Base-by-base conservation (phyloP, 495 filamentous ascomycete species). In the Tuber umbilicatum region DNA sequence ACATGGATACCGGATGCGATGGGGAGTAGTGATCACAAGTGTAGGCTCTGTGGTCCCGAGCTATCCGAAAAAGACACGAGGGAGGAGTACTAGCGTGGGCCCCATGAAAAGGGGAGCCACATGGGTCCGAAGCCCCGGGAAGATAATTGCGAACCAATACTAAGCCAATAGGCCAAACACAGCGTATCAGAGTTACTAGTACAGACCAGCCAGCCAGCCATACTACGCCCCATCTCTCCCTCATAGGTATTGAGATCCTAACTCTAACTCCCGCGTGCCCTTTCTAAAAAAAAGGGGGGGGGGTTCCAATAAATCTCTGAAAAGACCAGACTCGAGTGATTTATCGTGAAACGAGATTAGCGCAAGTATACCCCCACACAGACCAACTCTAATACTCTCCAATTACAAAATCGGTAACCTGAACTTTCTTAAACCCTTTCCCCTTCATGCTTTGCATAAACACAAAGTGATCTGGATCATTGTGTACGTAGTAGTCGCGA, bases 401-500 rank as follows among this genome's bases (percentile, higher is more conserved):
- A 43, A 83, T 76, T 10, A 43, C 70, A 78, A 84, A 89, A 73
- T 87, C 86, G 5, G 87, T 75, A 37, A 88, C 84, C 38, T 82
- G 78, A 4, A 84, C 81, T 69, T 84, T 84, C 27, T 43, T 73
- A 21, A 78, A 80, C 41, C 87, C 71, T 21, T 84, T 69, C 1
- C 71, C 79, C 9, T 74, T 78, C 7, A 87, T 35, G 39, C 73
- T 82, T 74, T 83, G 81, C 50, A 85, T 82, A 73, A 88, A 89
- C 0, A 67, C 83, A 45, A 81, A 50, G 78, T 91, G 89, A 4
- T 81, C 83, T 4, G 84, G 85, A 75, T 90, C 89, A 16, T 84
- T 70, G 21, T 83, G 73, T 38, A 87, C 73, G 75, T 89, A 90
- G 79, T 87, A 90, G n/a, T 87, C 80, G 27, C 87, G 83, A 75